These are phyloP conservation scores for Wilcoxina mikolae DNA, from an alignment of 495 filamentous ascomycete species.

Conservation along the genomic window DNA sequence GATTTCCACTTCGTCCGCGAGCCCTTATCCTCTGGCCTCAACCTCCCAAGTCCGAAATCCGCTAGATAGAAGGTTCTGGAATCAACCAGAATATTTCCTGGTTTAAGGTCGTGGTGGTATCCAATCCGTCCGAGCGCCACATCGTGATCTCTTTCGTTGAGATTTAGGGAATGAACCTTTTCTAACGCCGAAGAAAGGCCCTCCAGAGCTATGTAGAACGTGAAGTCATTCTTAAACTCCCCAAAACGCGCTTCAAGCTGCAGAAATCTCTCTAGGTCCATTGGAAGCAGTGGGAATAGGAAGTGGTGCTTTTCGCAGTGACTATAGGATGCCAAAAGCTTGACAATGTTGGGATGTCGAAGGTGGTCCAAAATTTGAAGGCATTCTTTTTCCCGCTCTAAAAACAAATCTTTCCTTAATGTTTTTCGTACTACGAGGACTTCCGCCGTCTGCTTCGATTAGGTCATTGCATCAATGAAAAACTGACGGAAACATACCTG, in stretches of 20 bases:
- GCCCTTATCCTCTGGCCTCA: neutral
- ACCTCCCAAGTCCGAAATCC: constrained; percentile 8
- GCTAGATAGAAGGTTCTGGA: constrained; percentile 6
- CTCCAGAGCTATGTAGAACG: neutral
- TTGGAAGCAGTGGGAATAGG: neutral
- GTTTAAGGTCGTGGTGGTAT: constrained; percentile 2
- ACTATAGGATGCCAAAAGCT: neutral
- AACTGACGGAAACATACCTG: neutral
- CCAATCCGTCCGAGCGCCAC: neutral
- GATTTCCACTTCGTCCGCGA: neutral
- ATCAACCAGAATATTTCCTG: constrained; percentile 9
- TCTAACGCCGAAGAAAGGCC: neutral
- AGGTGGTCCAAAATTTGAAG: neutral
- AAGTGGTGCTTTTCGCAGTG: neutral
- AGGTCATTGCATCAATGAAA: neutral
- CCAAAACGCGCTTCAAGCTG: neutral
- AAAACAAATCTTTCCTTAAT: neutral
- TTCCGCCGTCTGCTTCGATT: neutral
- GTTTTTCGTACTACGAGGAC: neutral
- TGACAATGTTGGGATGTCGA: neutral
- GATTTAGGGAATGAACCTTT: neutral
- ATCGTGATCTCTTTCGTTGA: neutral
- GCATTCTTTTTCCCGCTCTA: neutral
- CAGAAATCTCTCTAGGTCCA: neutral
- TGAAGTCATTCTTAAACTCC: neutral